Percentiles rank a stretch among this genome's conserved stretches.
Conservation (phyloP, 1,139 yeast genomes). For the Yamadazyma atlantica region DNA sequence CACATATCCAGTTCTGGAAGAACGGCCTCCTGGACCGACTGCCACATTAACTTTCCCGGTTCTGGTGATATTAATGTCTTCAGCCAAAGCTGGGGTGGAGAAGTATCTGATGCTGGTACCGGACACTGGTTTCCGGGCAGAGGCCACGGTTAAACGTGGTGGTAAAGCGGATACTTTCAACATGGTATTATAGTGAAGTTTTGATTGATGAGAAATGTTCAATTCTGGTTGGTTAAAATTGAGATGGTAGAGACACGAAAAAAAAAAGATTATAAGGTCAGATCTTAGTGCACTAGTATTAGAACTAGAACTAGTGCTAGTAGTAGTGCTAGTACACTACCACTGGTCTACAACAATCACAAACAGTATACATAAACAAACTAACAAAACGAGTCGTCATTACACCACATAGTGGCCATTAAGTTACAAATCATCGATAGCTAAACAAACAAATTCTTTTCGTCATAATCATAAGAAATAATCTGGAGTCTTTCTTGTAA, state of each 20-base stretch:
- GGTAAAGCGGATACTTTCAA: conserved; percentile 26
- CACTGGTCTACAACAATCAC: neutral
- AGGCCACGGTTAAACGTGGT: conserved; percentile 15
- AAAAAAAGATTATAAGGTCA: too few relatives aligned
- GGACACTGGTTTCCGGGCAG: neutral
- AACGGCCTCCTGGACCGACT: conserved; percentile 77
- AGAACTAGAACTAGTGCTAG: too few relatives aligned
- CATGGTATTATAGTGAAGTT: conserved; percentile 18
- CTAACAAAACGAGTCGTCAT: too few relatives aligned
- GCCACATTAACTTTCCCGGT: conserved; percentile 72
- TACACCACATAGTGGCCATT: neutral
- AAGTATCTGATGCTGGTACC: conserved; percentile 26
- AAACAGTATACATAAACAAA: neutral
- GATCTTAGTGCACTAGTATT: too few relatives aligned
- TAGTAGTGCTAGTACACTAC: too few relatives aligned
- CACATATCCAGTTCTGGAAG: conserved; percentile 88
- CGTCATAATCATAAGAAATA: conserved; percentile 56
- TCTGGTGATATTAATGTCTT: conserved; percentile 73
- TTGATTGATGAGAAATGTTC: conserved; percentile 15
- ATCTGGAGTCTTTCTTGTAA: conserved; percentile 92
- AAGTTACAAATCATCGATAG: neutral
- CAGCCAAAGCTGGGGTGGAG: conserved; percentile 44
- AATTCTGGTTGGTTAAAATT: conserved; percentile 24
- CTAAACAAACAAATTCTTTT: too few relatives aligned
- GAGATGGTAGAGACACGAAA: too few relatives aligned